These are phyloP conservation scores for Pichia paraexigua DNA, from an alignment of 805 yeast species.

Conservation along the genomic window DNA sequence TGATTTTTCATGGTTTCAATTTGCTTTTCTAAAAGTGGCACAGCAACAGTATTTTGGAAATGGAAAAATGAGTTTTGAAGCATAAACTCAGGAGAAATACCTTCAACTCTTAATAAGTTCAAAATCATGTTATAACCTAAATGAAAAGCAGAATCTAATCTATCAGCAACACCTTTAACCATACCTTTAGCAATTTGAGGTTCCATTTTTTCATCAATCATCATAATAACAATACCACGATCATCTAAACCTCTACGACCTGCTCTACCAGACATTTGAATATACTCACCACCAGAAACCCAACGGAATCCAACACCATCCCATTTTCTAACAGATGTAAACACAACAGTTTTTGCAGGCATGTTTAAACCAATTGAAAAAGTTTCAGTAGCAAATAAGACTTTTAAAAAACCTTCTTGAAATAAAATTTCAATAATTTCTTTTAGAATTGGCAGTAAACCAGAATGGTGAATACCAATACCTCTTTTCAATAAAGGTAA, in stretches of 20 bases:
- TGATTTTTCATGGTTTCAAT: conserved; percentile 46
- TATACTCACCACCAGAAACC: conserved; percentile 99
- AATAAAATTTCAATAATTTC: conserved; percentile 93
- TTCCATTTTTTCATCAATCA: conserved; percentile 99
- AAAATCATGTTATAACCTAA: conserved; percentile 95
- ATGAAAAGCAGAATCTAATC: conserved; percentile 96
- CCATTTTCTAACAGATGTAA: conserved; percentile 96
- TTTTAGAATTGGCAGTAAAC: conserved; percentile 82
- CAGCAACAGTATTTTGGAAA: conserved; percentile 87
- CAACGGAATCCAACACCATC: conserved; percentile 97
- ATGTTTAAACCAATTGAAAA: conserved; percentile 96
- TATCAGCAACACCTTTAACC: conserved; percentile 98
- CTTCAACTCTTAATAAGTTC: conserved; percentile 94
- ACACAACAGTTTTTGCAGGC: conserved; percentile 99
- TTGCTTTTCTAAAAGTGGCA: conserved; percentile 73
- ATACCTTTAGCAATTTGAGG: conserved; percentile 98
- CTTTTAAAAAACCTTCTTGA: conserved; percentile 94
- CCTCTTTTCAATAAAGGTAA: conserved; percentile 88
- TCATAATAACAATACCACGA: conserved; percentile 97
- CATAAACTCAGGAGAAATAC: conserved; percentile 97
- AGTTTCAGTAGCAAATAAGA: conserved; percentile 95
- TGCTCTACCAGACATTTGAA: conserved; percentile 99
- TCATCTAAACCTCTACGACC: conserved; percentile 99
- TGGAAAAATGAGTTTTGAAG: conserved; percentile 89
- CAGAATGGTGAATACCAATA: conserved; percentile 96